Conservation (phyloP, 805 yeast genomes). For the Nakazawaea populi region DNA sequence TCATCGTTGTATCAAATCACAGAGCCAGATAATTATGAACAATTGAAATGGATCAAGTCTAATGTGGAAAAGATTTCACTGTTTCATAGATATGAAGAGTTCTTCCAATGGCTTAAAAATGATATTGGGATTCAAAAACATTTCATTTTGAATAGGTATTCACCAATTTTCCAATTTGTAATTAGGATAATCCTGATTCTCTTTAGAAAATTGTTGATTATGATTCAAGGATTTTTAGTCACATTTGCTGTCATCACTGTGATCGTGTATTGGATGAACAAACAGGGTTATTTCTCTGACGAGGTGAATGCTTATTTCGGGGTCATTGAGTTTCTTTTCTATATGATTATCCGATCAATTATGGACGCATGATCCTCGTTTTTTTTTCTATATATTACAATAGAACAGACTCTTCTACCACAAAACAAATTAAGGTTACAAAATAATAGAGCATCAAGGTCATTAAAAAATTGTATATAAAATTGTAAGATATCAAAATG, state of each 20-base stretch:
- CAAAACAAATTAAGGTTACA: no score
- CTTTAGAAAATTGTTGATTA: background rate
- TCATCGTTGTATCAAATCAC: slow-evolving; percentile 13
- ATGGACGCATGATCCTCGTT: background rate
- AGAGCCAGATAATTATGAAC: slow-evolving; percentile 9
- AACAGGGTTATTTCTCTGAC: background rate
- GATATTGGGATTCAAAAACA: slow-evolving; percentile 2
- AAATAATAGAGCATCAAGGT: background rate
- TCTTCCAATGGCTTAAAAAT: slow-evolving; percentile 14
- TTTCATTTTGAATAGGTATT: background rate
- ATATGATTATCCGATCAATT: background rate
- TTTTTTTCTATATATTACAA: no score
- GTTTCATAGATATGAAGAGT: slow-evolving; percentile 11
- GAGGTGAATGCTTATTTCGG: background rate
- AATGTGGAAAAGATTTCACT: slow-evolving; percentile 7
- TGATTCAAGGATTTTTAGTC: background rate
- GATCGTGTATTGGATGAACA: background rate
- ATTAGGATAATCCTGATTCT: background rate
- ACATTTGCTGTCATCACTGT: background rate
- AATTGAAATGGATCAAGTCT: slow-evolving; percentile 14
- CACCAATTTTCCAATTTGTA: background rate
- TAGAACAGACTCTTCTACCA: no score
- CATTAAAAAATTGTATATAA: background rate
- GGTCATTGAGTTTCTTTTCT: background rate
- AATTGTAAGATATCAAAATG: no score